phyloP scores from a whole-genome alignment of 805 yeast species.

The Pichia phayaonensis region DNA sequence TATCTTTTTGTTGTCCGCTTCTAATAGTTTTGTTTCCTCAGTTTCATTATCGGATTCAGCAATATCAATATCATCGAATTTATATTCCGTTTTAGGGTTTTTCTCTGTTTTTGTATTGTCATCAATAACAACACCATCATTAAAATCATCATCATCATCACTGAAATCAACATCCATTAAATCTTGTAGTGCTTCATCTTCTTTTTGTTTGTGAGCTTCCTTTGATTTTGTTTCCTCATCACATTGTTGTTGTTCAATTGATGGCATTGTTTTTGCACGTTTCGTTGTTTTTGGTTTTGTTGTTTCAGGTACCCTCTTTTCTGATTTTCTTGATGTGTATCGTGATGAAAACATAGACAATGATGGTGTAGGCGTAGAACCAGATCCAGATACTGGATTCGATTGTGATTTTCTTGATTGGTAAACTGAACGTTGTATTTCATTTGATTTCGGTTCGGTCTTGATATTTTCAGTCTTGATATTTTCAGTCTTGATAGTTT shows the following conservation, averaged over 20 bases:
- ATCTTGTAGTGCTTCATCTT: constrained; percentile 4
- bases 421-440: constrained; percentile 13
- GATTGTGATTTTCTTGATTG: constrained; percentile 13
- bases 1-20: not conserved
- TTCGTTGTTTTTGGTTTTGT: not conserved
- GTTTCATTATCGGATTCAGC: constrained; percentile 7
- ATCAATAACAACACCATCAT: not conserved
- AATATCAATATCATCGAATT: constrained; percentile 8
- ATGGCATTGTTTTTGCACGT: constrained; percentile 10
- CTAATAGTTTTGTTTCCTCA: not conserved
- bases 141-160: constrained; percentile 5
- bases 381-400: constrained; percentile 10
- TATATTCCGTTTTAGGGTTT: constrained; percentile 1
- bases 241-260: not conserved
- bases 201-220: not conserved
- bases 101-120: not conserved
- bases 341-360: not conserved
- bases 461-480: not conserved
- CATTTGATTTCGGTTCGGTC: not conserved
- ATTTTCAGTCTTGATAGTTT: not conserved
- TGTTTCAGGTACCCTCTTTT: constrained; percentile 11
- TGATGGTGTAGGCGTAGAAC: not conserved
- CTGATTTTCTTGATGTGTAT: constrained; percentile 7
- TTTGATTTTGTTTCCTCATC: not conserved
- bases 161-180: constrained; percentile 20